A percentile compares a stretch with the other conserved stretches of the same genome.
Conservation (phyloP, 192 early-diverging fungal genomes). For the Backusella parvicylindrica region DNA sequence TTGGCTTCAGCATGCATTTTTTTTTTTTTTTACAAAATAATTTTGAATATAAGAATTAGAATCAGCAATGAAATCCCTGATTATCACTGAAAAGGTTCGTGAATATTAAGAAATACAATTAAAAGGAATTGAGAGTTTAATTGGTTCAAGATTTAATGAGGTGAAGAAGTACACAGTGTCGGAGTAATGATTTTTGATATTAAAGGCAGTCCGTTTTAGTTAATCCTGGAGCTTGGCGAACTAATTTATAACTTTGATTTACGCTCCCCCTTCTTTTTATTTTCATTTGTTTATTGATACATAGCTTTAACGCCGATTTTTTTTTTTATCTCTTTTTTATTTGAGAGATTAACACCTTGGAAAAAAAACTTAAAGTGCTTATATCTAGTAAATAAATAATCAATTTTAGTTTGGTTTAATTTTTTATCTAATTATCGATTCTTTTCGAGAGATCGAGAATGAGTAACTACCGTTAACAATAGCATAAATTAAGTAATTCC, state of each 20-base stretch:
- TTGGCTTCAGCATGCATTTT: too few relatives aligned
- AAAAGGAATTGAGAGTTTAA: neutral
- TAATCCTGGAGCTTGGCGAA: neutral
- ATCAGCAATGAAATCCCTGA: neutral
- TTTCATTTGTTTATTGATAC: neutral
- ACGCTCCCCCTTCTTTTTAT: neutral
- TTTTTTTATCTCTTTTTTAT: neutral
- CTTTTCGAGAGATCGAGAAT: neutral
- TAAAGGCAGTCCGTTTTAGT: neutral
- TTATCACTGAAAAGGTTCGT: neutral
- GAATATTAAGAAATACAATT: neutral
- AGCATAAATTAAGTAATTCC: neutral
- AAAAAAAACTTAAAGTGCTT: neutral
- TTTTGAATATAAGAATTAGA: neutral
- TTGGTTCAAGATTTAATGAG: neutral
- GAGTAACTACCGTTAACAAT: neutral
- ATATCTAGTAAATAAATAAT: neutral
- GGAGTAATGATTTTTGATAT: neutral
- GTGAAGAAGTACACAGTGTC: neutral
- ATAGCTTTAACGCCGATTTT: neutral
- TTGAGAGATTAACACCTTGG: neutral
- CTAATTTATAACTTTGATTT: neutral
- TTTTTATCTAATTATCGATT: neutral
- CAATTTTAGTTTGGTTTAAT: neutral
- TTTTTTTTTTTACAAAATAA: neutral